Evolutionary conservation across 768 basidiomycete genomes (phyloP).

Genomic region (Tulasnella sp.): DNA sequence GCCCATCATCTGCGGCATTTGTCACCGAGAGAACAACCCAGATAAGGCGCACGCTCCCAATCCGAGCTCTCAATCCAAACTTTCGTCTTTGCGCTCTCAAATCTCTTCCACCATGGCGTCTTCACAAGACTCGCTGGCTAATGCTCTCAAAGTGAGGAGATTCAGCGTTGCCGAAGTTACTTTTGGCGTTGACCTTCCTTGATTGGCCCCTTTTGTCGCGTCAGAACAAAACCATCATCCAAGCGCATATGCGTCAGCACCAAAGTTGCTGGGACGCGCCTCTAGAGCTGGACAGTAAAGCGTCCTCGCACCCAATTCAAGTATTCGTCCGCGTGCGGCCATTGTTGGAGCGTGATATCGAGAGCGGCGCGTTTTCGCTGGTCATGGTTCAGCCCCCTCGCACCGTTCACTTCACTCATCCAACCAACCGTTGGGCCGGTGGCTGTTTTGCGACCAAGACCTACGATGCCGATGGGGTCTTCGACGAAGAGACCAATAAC

Average conservation of each 20-base stretch:
- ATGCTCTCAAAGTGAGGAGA: neutral
- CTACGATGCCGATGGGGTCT: neutral
- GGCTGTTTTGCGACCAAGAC: neutral
- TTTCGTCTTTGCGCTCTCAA: neutral
- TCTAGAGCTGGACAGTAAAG: neutral
- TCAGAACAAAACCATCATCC: neutral
- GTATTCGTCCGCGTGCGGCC: neutral
- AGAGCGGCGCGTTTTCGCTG: neutral
- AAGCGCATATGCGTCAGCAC: neutral
- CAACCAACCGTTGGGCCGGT: neutral
- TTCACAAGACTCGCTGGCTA: neutral
- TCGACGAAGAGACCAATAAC: neutral
- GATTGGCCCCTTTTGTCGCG: neutral
- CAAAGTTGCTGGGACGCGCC: neutral
- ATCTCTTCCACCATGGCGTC: neutral
- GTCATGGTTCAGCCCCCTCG: neutral
- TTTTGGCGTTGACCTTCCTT: neutral
- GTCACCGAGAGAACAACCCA: too few species aligned
- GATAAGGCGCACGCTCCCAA: too few species aligned
- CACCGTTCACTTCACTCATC: neutral
- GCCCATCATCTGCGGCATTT: too few species aligned
- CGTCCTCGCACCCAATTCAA: neutral
- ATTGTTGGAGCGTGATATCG: neutral
- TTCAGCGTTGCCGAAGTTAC: neutral
- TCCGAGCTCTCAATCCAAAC: too few species aligned